Evolutionary conservation across 345 rosid genomes (phyloP).

Genomic region (Bruguiera sexangula): DNA sequence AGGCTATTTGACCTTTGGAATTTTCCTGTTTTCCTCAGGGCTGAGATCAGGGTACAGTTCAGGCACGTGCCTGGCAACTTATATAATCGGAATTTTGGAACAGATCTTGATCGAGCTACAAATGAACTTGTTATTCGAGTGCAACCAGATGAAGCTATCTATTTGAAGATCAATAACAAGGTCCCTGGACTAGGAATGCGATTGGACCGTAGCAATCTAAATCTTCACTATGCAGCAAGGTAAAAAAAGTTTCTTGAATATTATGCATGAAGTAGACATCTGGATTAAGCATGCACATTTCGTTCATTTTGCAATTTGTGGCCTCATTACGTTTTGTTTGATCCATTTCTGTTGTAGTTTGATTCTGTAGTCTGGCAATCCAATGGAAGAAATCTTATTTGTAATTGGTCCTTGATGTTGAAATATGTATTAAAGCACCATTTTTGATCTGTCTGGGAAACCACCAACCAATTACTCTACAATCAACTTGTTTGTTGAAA

Average conservation of each 20-base stretch:
- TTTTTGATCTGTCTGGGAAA: no score
- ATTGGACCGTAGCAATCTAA: constrained; percentile 81
- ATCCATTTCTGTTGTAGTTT: no score
- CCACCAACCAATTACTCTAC: no score
- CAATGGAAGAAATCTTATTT: no score
- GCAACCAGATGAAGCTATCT: constrained; percentile 97
- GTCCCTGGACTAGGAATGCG: constrained; percentile 98
- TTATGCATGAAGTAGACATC: background rate
- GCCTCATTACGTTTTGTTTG: no score
- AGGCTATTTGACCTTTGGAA: background rate
- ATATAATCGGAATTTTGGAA: constrained; percentile 69
- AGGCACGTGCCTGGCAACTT: constrained; percentile 96
- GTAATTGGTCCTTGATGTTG: no score
- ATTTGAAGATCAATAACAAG: constrained; percentile 92
- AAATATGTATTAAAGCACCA: no score
- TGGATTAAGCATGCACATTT: background rate
- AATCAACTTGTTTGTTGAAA: no score
- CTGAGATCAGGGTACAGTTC: constrained; percentile 98
- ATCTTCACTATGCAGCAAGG: constrained; percentile 94
- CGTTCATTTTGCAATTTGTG: background rate
- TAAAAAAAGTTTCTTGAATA: constrained; percentile 14
- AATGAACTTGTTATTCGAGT: constrained; percentile 95
- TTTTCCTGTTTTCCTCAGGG: constrained; percentile 38
- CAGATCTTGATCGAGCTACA: constrained; percentile 80
- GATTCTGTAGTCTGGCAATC: no score